These are phyloP conservation scores for Syzygium syzygioides DNA, from an alignment of 441 rosid species.

Conservation along the genomic window DNA sequence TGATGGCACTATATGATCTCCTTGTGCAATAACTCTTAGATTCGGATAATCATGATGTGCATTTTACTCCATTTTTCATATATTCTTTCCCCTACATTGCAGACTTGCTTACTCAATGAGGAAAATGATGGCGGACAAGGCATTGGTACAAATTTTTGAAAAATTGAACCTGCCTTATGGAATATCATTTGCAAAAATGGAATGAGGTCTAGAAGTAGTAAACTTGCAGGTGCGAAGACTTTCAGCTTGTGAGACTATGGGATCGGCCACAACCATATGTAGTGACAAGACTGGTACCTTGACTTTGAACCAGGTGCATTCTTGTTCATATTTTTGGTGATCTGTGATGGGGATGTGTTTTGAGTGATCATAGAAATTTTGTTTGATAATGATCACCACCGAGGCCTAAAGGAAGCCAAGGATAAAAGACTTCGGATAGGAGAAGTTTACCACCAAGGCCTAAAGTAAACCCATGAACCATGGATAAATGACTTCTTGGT, in stretches of 20 bases:
- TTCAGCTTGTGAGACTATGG: constrained; percentile 99
- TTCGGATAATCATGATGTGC: neutral
- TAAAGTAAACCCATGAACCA: neutral
- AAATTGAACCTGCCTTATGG: neutral
- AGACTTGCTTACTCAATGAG: constrained; percentile 99
- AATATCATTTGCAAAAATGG: neutral
- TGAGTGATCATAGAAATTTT: neutral
- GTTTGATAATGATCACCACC: neutral
- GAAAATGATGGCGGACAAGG: constrained; percentile 98
- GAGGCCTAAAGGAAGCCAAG: neutral
- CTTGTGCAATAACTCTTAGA: neutral
- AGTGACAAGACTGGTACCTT: constrained; percentile 99
- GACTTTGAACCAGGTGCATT: constrained; percentile 72
- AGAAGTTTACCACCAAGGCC: neutral
- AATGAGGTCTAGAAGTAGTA: neutral
- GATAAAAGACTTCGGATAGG: neutral
- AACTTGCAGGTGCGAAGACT: constrained; percentile 91
- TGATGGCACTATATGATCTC: neutral
- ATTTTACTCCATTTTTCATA: neutral
- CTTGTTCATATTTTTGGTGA: neutral
- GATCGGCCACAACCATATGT: constrained; percentile 98
- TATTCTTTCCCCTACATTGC: constrained; percentile 4
- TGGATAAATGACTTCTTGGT: neutral
- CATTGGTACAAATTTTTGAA: constrained; percentile 47
- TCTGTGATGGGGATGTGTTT: neutral